A percentile compares a stretch with the other conserved stretches of the same genome.
Conservation (phyloP, 2,329 filamentous ascomycete species). For the Botryosphaeria dothidea region DNA sequence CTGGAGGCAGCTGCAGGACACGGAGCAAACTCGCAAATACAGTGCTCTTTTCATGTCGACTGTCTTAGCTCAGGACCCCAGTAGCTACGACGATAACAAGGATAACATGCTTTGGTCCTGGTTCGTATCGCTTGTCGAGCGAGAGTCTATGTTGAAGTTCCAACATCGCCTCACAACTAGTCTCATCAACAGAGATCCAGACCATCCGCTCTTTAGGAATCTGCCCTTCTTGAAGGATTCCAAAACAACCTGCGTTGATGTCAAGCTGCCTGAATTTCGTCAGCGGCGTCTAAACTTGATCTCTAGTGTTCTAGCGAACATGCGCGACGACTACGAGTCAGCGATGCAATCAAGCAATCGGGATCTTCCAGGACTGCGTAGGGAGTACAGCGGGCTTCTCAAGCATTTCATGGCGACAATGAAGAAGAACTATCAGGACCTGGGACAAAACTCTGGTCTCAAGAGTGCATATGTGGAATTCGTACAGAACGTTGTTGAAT, state of each 20-base stretch:
- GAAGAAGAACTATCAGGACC: constrained; percentile 61
- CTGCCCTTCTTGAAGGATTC: constrained; percentile 52
- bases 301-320: constrained; percentile 59
- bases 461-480: constrained; percentile 62
- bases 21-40: constrained; percentile 47
- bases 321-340: constrained; percentile 47
- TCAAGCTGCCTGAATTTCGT: constrained; percentile 55
- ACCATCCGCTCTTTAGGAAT: constrained; percentile 55
- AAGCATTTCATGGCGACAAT: constrained; percentile 61
- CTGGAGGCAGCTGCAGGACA: constrained; percentile 49
- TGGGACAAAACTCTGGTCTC: constrained; percentile 40
- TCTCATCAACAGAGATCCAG: constrained; percentile 50
- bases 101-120: constrained; percentile 54
- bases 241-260: constrained; percentile 40
- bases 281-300: constrained; percentile 57
- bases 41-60: constrained; percentile 46
- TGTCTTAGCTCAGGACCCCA: constrained; percentile 40
- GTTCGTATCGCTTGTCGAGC: constrained; percentile 58
- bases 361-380: constrained; percentile 36
- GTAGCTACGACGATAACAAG: constrained; percentile 48
- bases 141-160: constrained; percentile 61
- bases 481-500: constrained; percentile 60
- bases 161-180: constrained; percentile 59
- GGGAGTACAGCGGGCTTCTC: constrained; percentile 54
- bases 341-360: constrained; percentile 6